Conservation (phyloP, 129 eudicot species). For the Heracleum sosnowskyi region DNA sequence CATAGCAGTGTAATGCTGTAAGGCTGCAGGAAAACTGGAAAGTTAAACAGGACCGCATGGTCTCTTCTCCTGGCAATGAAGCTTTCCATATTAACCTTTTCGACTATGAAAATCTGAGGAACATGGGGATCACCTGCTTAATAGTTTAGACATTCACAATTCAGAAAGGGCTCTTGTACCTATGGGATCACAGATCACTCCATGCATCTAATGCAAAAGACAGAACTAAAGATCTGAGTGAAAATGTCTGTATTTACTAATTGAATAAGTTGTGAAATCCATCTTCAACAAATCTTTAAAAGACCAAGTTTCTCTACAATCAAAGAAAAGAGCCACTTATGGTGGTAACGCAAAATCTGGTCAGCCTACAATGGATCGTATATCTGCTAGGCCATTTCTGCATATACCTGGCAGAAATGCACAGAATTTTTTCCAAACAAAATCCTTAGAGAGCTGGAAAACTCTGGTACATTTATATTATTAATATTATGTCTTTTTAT, state of each 20-base stretch:
- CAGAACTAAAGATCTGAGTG: conserved; percentile 14
- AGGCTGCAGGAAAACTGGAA: conserved; percentile 98
- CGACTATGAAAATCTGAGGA: too few species aligned
- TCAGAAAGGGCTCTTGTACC: conserved; percentile 28
- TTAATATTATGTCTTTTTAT: not conserved
- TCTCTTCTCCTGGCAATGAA: conserved; percentile 72
- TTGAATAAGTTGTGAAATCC: conserved; percentile 54
- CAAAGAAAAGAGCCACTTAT: conserved; percentile 40
- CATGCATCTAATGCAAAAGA: conserved; percentile 30
- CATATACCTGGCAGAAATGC: conserved; percentile 81
- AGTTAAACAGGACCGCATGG: conserved; percentile 78
- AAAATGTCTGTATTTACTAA: conserved; percentile 36
- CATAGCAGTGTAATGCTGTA: too few species aligned
- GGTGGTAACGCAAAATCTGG: conserved; percentile 34
- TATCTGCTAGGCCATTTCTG: conserved; percentile 84
- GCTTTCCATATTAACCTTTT: conserved; percentile 81
- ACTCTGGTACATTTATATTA: conserved; percentile 44
- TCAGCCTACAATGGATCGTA: conserved; percentile 47
- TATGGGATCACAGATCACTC: conserved; percentile 13
- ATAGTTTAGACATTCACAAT: conserved; percentile 22
- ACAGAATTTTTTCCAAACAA: conserved; percentile 68
- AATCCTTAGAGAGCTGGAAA: conserved; percentile 60
- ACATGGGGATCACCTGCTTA: conserved; percentile 21
- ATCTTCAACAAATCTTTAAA: conserved; percentile 72
- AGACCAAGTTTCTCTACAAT: conserved; percentile 60